Percentiles rank a stretch among this genome's conserved stretches.
phyloP scores from a whole-genome alignment of 169 alveolate genomes.

The Pseudocohnilembus persalinus region DNA sequence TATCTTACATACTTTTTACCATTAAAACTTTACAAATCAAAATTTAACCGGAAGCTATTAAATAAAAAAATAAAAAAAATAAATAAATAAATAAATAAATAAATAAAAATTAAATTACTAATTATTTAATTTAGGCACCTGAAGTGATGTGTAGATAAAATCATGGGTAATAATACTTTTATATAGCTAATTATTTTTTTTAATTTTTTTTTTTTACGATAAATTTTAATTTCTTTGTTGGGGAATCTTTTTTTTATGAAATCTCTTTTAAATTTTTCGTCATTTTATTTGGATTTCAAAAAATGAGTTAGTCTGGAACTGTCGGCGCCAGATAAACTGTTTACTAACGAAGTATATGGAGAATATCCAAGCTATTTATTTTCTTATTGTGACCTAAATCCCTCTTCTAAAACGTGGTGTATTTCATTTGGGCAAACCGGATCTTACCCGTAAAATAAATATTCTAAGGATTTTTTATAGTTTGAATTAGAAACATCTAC shows the following conservation, averaged over 20 bases:
- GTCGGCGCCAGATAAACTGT: conserved; percentile 71
- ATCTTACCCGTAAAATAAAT: conserved; percentile 69
- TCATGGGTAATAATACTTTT: not conserved
- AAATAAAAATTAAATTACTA: too few relatives aligned
- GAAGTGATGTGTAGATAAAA: too few relatives aligned
- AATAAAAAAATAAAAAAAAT: too few relatives aligned
- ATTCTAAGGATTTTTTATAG: conserved; percentile 63
- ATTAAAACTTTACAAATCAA: conserved; percentile 72
- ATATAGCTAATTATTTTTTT: not conserved
- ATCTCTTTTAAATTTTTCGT: conserved; percentile 41
- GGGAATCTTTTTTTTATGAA: conserved; percentile 42
- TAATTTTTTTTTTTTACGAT: not conserved
- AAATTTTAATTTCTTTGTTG: conserved; percentile 2
- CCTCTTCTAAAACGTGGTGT: conserved; percentile 71
- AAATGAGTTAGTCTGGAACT: conserved; percentile 49
- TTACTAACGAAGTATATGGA: conserved; percentile 55
- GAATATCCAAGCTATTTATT: conserved; percentile 44
- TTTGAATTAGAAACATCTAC: conserved; percentile 55
- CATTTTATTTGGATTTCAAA: conserved; percentile 41
- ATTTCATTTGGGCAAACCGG: conserved; percentile 61
- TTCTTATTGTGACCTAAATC: conserved; percentile 65
- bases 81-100: too few relatives aligned
- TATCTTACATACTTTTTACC: conserved; percentile 55
- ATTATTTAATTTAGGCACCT: too few relatives aligned
- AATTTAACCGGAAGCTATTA: conserved; percentile 62